Evolutionary conservation across 1,284 basidiomycete species (phyloP), one percentile per base, ranked within the genome.

Genomic region (Hypsizygus ulmarius): DNA sequence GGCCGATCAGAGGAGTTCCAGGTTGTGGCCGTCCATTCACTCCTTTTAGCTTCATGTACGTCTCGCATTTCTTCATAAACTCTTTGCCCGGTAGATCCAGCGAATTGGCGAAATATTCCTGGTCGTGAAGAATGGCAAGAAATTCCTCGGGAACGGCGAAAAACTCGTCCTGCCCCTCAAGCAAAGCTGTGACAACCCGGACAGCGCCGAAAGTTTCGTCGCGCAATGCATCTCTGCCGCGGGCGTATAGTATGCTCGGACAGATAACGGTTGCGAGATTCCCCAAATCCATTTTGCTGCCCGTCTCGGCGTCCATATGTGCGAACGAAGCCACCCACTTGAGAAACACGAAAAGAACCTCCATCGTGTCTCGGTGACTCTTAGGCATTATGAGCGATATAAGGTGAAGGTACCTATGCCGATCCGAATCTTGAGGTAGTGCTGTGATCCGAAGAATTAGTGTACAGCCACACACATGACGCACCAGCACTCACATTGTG

Each of bases 271-370:
- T 97, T n/a, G 96, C 94, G 54, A 99, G 77, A 65, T 99, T 99
- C 29, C 81, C 81, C 42, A 98, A 74, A 68, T 99, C 96, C 96
- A 99, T 99, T 72, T 96, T 96, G 73, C 91, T 95, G 32, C 96
- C 96, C 0, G 96, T 98, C 66, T 96, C 93, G 62, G 96, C 95
- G 64, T 99, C 96, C 70, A 97, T 84, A 69, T 99, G 95, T 38
- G 96, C 94, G 67, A 99, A 99, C 3, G 93, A 96, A 4, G 96
- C 96, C 1, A 99, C 96, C 97, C 97, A 99, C 68, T 97, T 96
- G 58, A 99, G 77, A 73, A 99, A 99, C 14, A 97, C 94, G 63
- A 97, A 98, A 37, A 99, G 73, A 39, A 97, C 93, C 69, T 99
- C 96, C 82, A 97, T 84, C 19, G 95, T 97, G 67, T 99, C 97